Evolutionary conservation across 768 basidiomycete species (phyloP).

Genomic region (Multifurca ochricompacta): DNA sequence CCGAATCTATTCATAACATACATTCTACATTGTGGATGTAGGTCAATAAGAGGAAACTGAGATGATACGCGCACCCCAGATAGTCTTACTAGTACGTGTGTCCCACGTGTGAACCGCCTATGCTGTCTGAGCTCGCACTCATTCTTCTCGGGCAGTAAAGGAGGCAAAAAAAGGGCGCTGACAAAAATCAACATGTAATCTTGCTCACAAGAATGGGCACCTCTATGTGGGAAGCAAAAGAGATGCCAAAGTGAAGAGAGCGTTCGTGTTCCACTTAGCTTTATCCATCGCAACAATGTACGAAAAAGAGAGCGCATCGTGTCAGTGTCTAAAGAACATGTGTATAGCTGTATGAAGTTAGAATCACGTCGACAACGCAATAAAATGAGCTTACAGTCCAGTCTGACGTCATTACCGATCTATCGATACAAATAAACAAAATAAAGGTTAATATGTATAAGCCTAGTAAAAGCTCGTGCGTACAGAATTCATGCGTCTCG

Average conservation of each 20-base stretch:
- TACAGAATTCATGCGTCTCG: constrained; percentile 96
- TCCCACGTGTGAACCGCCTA: constrained; percentile 47
- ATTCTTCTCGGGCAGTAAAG: constrained; percentile 26
- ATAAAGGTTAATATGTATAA: constrained; percentile 16
- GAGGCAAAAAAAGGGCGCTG: constrained; percentile 33
- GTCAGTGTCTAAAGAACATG: constrained; percentile 34
- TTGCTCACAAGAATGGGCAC: constrained; percentile 85
- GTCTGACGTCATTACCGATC: constrained; percentile 32
- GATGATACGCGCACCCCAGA: constrained; percentile 3
- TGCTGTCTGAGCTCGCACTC: constrained; percentile 27
- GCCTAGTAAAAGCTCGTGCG: constrained; percentile 21
- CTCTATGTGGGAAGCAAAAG: constrained; percentile 53
- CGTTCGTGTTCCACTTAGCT: constrained; percentile 24
- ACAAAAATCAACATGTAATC: constrained; percentile 28
- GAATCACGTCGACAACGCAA: constrained; percentile 17
- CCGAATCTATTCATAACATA: neutral
- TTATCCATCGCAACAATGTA: neutral
- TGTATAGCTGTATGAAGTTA: constrained; percentile 24
- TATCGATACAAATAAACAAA: constrained; percentile 12
- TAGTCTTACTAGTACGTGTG: constrained; percentile 27
- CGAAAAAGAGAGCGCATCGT: constrained; percentile 19
- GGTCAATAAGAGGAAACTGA: neutral
- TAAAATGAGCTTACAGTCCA: constrained; percentile 22
- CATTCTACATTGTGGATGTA: neutral
- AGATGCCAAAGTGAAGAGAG: constrained; percentile 86